Evolutionary conservation across 2,329 filamentous ascomycete genomes (phyloP), one percentile per base, ranked within the genome.

Genomic region (Colletotrichum kahawae): DNA sequence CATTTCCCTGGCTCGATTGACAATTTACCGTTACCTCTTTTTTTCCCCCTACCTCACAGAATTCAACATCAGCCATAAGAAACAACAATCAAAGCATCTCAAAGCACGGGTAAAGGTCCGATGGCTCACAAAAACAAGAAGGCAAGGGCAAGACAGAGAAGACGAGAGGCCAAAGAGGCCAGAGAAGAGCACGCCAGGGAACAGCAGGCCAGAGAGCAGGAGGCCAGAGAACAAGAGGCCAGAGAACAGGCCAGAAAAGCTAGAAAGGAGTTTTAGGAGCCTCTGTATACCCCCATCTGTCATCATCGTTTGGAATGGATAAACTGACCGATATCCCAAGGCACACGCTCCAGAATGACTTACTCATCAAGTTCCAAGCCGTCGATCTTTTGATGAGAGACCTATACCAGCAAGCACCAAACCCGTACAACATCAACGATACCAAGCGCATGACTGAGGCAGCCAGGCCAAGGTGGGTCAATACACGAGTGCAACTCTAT

Each of bases 141-240:
- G 38, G 38, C 18, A 8, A 43, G 38, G 18, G 38, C 18, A 43
- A 18, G n/a, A n/a, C 38, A 43, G 38, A 43, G 18, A 18, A 9
- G n/a, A 43, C 38, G n/a, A 18, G 8, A 43, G 18, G 38, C 38
- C 38, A 43, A 4, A 0, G 38, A 43, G 38, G 38, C 9, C 0
- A 43, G 38, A 0, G 38, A 43, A 24, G 24, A 24, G 24, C 24
- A 24, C 24, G 24, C 24, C 38, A 43, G 18, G 0, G 38, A 43
- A 0, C 0, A 43, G n/a, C 16, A 43, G 38, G 38, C 9, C 0
- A 43, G 38, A 0, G 38, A 43, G n/a, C 38, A 1, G 0, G 18
- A n/a, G 38, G 0, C 0, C 38, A 43, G 3, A n/a, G 9, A 43
- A n/a, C 38, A 43, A n/a, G 38, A 43, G 38, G 38, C 38, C 18